These are phyloP conservation scores for Cichorium intybus DNA, from an alignment of 140 eudicot species.

Conservation along the genomic window DNA sequence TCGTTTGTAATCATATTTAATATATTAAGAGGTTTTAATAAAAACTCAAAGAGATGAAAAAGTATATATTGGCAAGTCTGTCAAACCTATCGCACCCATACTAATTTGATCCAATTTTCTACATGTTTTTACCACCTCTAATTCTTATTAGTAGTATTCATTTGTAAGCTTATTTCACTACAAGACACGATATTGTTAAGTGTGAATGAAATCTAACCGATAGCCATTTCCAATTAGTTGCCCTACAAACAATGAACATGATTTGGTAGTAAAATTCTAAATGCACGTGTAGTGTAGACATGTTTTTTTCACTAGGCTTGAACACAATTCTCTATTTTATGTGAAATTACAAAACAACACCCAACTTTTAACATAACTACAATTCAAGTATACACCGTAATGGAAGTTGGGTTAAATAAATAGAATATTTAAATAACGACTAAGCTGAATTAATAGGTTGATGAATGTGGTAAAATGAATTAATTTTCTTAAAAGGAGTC, in stretches of 20 bases:
- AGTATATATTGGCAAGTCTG: too few relatives aligned
- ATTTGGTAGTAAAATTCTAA: neutral
- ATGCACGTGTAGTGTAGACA: conserved; percentile 15
- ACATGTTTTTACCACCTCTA: neutral
- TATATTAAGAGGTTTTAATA: too few relatives aligned
- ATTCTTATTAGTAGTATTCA: neutral
- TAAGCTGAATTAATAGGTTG: too few relatives aligned
- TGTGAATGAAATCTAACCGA: neutral
- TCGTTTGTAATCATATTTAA: too few relatives aligned
- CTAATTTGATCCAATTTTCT: too few relatives aligned
- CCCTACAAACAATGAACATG: conserved; percentile 10
- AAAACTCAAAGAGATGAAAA: too few relatives aligned
- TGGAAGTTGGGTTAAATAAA: neutral
- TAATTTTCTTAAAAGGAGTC: too few relatives aligned
- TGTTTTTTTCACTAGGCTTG: neutral
- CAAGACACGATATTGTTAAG: neutral
- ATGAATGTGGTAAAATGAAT: too few relatives aligned
- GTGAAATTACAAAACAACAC: neutral
- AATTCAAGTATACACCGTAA: neutral
- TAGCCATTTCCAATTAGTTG: too few relatives aligned
- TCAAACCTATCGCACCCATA: too few relatives aligned
- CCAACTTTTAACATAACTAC: too few relatives aligned
- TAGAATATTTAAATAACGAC: too few relatives aligned
- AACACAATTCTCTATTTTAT: neutral
- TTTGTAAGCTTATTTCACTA: neutral